These are phyloP conservation scores for Fusarium sp. DNA, from an alignment of 2,329 filamentous ascomycete species.

Conservation along the genomic window DNA sequence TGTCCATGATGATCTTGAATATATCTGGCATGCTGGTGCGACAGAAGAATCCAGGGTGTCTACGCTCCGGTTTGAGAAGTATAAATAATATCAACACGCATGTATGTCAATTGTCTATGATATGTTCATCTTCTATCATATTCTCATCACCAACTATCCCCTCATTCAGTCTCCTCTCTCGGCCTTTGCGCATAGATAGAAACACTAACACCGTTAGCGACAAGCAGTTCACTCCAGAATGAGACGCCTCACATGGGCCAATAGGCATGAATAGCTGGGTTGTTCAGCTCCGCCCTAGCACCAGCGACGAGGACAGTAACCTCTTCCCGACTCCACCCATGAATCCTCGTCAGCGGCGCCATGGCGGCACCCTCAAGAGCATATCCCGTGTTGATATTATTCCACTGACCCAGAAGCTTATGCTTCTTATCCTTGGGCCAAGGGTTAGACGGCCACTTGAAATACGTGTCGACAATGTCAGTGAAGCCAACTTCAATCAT, in stretches of 20 bases:
- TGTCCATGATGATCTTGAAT: background rate
- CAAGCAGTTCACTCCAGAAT: background rate
- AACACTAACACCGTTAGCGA: background rate
- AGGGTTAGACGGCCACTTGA: slow-evolving; percentile 17
- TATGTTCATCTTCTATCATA: background rate
- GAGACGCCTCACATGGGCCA: slow-evolving; percentile 10
- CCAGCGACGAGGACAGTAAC: slow-evolving; percentile 8
- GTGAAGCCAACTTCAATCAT: slow-evolving; percentile 18
- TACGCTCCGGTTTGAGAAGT: background rate
- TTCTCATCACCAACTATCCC: background rate
- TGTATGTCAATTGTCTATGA: background rate
- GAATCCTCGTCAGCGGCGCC: slow-evolving; percentile 18
- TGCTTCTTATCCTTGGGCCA: slow-evolving; percentile 18
- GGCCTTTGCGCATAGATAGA: slow-evolving; percentile 4
- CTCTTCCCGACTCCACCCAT: slow-evolving; percentile 16
- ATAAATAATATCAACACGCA: background rate
- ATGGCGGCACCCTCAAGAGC: slow-evolving; percentile 2
- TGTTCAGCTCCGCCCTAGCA: slow-evolving; percentile 8
- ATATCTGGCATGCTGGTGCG: background rate
- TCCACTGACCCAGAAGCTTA: slow-evolving; percentile 22
- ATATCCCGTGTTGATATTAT: slow-evolving; percentile 8
- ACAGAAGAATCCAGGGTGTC: background rate
- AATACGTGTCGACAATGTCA: slow-evolving; percentile 13
- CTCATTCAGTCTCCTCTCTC: background rate
- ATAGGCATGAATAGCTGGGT: slow-evolving; percentile 15